phyloP scores from a whole-genome alignment of 225 moss, liverwort and hornwort genomes.

The Sphagnum tenellum region DNA sequence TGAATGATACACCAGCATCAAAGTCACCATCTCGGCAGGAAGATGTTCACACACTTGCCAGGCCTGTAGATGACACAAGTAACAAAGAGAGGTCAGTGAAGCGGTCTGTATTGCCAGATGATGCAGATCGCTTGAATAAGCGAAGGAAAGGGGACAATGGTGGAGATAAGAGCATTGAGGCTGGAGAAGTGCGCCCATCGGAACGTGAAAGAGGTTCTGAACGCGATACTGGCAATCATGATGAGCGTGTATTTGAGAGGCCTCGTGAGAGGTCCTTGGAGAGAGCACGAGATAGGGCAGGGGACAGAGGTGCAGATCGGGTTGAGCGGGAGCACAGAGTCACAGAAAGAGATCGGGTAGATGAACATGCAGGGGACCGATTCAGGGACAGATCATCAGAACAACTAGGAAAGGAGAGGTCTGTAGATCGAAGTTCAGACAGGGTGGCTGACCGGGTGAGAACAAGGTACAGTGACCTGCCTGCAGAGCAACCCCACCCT shows the following conservation, averaged over 20 bases:
- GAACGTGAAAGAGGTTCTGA: conserved; percentile 67
- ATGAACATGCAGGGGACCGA: conserved; percentile 65
- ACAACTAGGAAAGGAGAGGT: conserved; percentile 74
- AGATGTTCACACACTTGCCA: conserved; percentile 30
- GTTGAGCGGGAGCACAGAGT: conserved; percentile 65
- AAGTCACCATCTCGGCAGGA: conserved; percentile 75
- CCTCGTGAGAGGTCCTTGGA: conserved; percentile 42
- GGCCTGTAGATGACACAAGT: conserved; percentile 31
- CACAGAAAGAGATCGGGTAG: conserved; percentile 70
- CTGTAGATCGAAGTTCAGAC: conserved; percentile 65
- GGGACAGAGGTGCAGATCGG: conserved; percentile 55
- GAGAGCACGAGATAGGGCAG: conserved; percentile 34
- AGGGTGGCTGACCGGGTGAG: conserved; percentile 50
- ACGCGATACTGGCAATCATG: conserved; percentile 59
- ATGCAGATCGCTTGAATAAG: conserved; percentile 66
- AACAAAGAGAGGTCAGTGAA: conserved; percentile 65
- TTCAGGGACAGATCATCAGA: conserved; percentile 76
- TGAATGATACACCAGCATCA: conserved; percentile 56
- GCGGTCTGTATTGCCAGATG: conserved; percentile 62
- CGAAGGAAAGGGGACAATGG: conserved; percentile 59
- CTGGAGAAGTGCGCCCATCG: conserved; percentile 60
- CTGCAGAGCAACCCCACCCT: conserved; percentile 74
- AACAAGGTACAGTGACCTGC: conserved; percentile 55
- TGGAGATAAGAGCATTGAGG: conserved; percentile 58
- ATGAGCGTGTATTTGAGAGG: conserved; percentile 56